These are phyloP conservation scores for Suillus americanus DNA, from an alignment of 768 basidiomycete species.

Conservation along the genomic window DNA sequence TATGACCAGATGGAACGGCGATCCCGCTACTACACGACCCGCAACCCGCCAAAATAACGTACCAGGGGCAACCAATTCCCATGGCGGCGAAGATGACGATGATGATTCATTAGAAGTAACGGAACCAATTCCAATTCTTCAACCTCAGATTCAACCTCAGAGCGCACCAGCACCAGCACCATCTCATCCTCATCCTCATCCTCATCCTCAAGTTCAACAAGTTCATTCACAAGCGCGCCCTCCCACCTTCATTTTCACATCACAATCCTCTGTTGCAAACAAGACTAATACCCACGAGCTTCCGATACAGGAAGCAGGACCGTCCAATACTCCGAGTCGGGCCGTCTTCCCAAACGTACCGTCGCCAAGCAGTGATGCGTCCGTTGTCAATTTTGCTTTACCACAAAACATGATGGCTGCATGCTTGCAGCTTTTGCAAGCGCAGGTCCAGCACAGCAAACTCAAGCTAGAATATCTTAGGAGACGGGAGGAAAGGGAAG, in stretches of 20 bases:
- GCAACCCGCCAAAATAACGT: constrained; percentile 37
- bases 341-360: constrained; percentile 11
- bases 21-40: constrained; percentile 58
- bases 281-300: constrained; percentile 17
- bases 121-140: constrained; percentile 31
- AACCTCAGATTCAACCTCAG: constrained; percentile 33
- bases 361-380: constrained; percentile 34
- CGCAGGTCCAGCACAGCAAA: constrained; percentile 68
- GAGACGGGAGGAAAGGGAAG: constrained; percentile 68
- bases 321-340: constrained; percentile 19
- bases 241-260: constrained; percentile 16
- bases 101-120: constrained; percentile 45
- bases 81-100: constrained; percentile 54
- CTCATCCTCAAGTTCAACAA: constrained; percentile 40
- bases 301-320: constrained; percentile 18
- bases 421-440: constrained; percentile 60
- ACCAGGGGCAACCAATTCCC: constrained; percentile 33
- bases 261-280: constrained; percentile 17
- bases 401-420: constrained; percentile 57
- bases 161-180: too few relatives aligned
- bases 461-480: constrained; percentile 69
- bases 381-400: constrained; percentile 48
- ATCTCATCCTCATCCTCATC: constrained; percentile 23
- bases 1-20: constrained; percentile 58
- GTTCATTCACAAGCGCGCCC: constrained; percentile 27